Base-by-base conservation (phyloP, 75 land plant species). In the Cunninghamia lanceolata region DNA sequence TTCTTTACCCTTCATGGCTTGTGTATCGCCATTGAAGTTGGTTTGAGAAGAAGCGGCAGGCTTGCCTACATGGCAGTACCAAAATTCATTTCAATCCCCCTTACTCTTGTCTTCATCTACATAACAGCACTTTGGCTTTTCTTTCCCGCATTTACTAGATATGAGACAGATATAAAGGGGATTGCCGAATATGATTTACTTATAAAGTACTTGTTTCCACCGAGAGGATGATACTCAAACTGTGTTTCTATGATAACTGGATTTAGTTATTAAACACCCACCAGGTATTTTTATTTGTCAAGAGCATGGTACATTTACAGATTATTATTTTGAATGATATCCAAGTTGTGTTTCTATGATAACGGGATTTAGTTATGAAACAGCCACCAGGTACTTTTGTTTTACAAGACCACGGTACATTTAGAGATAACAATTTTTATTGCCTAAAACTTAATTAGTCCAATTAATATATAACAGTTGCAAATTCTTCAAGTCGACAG, bases 1-100 rank as follows among this genome's bases (percentile, higher is more conserved):
- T 89, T 89, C 88, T 89, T 89, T 75, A 84, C 71, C 10, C 76
- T 89, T 17, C 88, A 89, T 30, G 88, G 90, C 9, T 4, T 86
- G 9, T 84, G 82, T 8, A 73, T 63, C 9, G 35, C 2, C n/a
- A 11, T 86, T 47, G 90, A 86, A 76, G 88, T 77, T 21, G 70
- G 88, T 9, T 75, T 82, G 82, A 82, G 66, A 36, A 66, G 85
- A 42, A 36, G 43, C 9, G 19, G 19, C 17, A 34, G 16, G 75
- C n/a, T 13, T 63, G 17, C 43, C 35, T 25, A 39, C 30, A 68
- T 83, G 53, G 45, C 16, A 28, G 36, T 79, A 28, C 87, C 85
- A 11, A 85, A 78, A 28, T 28, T 35, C 25, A 66, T 90, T 40
- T 39, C 77, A 17, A 71, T 83, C 7, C 38, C 83, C 42, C 8